Conservation (phyloP, 768 basidiomycete species). For the Pleurotus platypus region DNA sequence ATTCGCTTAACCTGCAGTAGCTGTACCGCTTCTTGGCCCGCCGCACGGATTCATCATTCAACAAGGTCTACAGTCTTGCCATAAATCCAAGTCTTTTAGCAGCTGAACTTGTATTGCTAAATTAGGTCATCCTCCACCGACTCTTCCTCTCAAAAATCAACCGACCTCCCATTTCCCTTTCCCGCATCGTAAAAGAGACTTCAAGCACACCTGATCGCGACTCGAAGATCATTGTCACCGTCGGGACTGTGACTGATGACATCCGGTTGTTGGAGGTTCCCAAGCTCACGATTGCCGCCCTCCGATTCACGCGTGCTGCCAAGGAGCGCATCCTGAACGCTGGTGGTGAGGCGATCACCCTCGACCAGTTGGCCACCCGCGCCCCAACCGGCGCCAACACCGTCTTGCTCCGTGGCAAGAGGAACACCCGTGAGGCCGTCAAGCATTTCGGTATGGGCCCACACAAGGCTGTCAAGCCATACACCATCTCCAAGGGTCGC, state of each 20-base stretch:
- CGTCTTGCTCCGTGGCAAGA: slow-evolving; percentile 86
- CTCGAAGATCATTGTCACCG: slow-evolving; percentile 83
- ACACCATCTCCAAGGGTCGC: slow-evolving; percentile 93
- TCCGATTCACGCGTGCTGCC: slow-evolving; percentile 90
- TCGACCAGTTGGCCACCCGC: slow-evolving; percentile 95
- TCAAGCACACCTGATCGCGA: slow-evolving; percentile 56
- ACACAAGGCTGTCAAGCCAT: slow-evolving; percentile 98
- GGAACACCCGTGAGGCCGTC: slow-evolving; percentile 90
- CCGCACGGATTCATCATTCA: slow-evolving; percentile 93
- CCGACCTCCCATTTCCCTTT: slow-evolving; percentile 94
- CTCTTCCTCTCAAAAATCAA: slow-evolving; percentile 97
- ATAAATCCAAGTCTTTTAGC: no score
- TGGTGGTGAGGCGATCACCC: slow-evolving; percentile 91
- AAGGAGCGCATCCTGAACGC: slow-evolving; percentile 94
- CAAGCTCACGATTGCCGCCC: slow-evolving; percentile 90
- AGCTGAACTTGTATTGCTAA: slow-evolving; percentile 16
- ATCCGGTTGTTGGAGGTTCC: slow-evolving; percentile 82
- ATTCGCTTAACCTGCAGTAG: slow-evolving; percentile 34
- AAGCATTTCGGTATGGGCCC: slow-evolving; percentile 99
- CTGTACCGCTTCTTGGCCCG: slow-evolving; percentile 99
- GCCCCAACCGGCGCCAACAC: slow-evolving; percentile 96
- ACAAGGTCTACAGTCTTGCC: slow-evolving; percentile 59
- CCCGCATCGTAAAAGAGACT: slow-evolving; percentile 86
- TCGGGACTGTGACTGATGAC: slow-evolving; percentile 95
- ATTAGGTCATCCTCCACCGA: slow-evolving; percentile 87